A percentile compares a stretch with the other conserved stretches of the same genome.
Evolutionary conservation across 2,329 filamentous ascomycete genomes (phyloP).

Genomic region (Thielaviopsis populi): DNA sequence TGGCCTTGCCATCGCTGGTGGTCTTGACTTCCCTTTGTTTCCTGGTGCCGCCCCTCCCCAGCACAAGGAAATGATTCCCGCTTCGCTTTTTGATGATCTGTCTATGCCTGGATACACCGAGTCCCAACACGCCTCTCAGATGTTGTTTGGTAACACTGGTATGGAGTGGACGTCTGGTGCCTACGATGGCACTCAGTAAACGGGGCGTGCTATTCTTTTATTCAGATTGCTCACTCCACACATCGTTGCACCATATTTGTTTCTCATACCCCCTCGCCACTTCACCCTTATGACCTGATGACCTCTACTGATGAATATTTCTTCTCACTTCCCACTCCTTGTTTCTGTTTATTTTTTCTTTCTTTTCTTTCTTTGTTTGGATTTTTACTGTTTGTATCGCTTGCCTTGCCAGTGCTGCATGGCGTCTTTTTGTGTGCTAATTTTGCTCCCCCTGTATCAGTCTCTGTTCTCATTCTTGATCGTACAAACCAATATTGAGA

Average conservation of each 20-base stretch:
- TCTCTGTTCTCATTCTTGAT: conserved; percentile 6
- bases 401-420: not conserved
- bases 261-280: not conserved
- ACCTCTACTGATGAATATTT: not conserved
- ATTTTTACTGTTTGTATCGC: not conserved
- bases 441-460: not conserved
- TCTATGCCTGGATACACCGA: conserved; percentile 37
- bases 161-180: conserved; percentile 30
- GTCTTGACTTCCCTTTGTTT: conserved; percentile 52
- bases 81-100: conserved; percentile 35
- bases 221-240: not conserved
- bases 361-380: conserved; percentile 8
- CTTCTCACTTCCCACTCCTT: not conserved
- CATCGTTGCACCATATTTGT: not conserved
- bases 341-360: not conserved
- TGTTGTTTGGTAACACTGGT: conserved; percentile 28
- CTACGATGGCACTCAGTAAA: conserved; percentile 24
- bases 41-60: conserved; percentile 21
- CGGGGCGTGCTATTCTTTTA: not conserved
- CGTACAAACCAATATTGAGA: not conserved
- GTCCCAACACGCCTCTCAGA: conserved; percentile 35
- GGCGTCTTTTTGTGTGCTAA: not conserved
- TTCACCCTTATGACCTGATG: conserved; percentile 6
- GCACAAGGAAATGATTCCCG: conserved; percentile 28
- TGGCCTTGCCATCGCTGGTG: conserved; percentile 26